Evolutionary conservation across 1,284 basidiomycete genomes (phyloP).

Genomic region (Heterobasidion irregulare): DNA sequence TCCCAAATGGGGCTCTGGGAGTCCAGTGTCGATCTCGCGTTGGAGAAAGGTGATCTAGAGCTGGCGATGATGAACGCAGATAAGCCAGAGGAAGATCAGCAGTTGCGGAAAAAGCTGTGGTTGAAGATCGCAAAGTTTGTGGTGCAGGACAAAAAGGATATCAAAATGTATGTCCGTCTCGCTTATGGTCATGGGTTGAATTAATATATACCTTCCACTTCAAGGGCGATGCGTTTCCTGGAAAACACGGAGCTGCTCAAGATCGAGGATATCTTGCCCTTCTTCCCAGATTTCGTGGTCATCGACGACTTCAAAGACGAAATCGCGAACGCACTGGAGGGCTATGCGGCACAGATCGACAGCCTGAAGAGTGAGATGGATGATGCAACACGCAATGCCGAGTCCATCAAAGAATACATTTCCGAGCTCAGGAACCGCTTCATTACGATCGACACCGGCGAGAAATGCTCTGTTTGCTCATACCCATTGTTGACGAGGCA

Average conservation of each 20-base stretch:
- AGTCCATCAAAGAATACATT: conserved; percentile 92
- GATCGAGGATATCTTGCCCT: conserved; percentile 97
- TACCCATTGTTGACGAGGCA: conserved; percentile 76
- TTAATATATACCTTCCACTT: background rate
- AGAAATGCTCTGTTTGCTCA: conserved; percentile 81
- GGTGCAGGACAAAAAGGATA: conserved; percentile 94
- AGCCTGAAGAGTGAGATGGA: conserved; percentile 93
- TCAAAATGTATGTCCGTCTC: conserved; percentile 73
- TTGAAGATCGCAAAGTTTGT: conserved; percentile 96
- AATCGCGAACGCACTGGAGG: conserved; percentile 93
- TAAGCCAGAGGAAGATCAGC: conserved; percentile 84
- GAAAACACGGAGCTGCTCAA: conserved; percentile 92
- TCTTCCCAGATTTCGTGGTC: conserved; percentile 99
- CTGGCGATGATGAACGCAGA: conserved; percentile 92
- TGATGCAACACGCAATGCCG: conserved; percentile 86
- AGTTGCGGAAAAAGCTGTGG: conserved; percentile 92
- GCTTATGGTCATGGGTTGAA: background rate
- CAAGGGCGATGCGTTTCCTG: conserved; percentile 91
- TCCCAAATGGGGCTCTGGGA: conserved; percentile 97
- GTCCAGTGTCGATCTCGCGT: conserved; percentile 90
- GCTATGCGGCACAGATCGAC: conserved; percentile 90
- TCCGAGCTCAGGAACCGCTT: conserved; percentile 83
- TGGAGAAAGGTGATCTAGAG: conserved; percentile 90
- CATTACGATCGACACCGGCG: conserved; percentile 84
- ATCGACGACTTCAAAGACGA: conserved; percentile 99